Conservation (phyloP, 2,329 filamentous ascomycete species). For the Coleophoma eucalyptorum region DNA sequence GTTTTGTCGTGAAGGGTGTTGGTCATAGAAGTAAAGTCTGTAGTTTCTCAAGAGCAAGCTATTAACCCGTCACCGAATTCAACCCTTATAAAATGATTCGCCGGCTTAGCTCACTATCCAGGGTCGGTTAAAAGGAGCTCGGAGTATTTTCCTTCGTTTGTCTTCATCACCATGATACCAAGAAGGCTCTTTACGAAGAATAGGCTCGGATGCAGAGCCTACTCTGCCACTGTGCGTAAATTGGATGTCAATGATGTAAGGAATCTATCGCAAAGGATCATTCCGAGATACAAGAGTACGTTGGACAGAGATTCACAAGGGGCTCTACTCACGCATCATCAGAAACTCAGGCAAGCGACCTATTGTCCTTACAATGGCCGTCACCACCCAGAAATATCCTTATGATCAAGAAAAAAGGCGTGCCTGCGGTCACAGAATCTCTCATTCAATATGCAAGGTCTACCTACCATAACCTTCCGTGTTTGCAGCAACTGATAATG, state of each 20-base stretch:
- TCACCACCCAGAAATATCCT: conserved; percentile 65
- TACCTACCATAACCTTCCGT: not conserved
- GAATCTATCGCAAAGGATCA: conserved; percentile 37
- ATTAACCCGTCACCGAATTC: not conserved
- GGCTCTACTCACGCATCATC: conserved; percentile 35
- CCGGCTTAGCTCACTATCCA: not conserved
- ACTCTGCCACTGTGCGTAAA: not conserved
- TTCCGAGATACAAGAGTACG: conserved; percentile 62
- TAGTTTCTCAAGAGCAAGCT: too few relatives aligned
- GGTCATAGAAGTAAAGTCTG: too few relatives aligned
- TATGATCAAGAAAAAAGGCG: conserved; percentile 63
- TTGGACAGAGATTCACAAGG: conserved; percentile 15
- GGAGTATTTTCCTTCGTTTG: conserved; percentile 6
- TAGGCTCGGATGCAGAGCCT: not conserved
- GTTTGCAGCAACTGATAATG: not conserved
- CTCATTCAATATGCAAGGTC: conserved; percentile 33
- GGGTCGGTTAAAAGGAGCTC: conserved; percentile 7
- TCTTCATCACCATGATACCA: conserved; percentile 12
- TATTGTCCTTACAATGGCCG: conserved; percentile 65
- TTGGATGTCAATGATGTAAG: not conserved
- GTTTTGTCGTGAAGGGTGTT: not conserved
- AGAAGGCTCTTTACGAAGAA: conserved; percentile 3
- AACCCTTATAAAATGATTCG: not conserved
- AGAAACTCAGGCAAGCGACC: conserved; percentile 55
- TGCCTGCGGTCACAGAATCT: conserved; percentile 31